Conservation (phyloP, 768 basidiomycete genomes). For the Fomitopsis serialis region DNA sequence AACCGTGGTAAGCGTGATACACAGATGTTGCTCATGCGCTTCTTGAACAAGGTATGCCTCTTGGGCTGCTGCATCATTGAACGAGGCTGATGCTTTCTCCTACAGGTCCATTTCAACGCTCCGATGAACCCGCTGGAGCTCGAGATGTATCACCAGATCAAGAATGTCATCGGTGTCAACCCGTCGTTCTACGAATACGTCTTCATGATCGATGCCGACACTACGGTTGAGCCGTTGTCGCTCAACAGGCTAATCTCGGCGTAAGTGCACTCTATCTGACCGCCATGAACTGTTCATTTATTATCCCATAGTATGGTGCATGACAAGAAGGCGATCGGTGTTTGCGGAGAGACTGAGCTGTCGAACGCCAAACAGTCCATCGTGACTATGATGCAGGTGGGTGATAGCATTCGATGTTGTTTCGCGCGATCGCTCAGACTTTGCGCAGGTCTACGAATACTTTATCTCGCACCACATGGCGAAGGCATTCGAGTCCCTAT, state of each 20-base stretch:
- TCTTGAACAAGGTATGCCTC: constrained; percentile 82
- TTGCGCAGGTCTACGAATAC: constrained; percentile 95
- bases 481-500: constrained; percentile 95
- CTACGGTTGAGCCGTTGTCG: constrained; percentile 82
- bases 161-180: constrained; percentile 99
- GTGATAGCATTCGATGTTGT: constrained; percentile 10
- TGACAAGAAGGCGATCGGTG: constrained; percentile 90
- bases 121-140: constrained; percentile 96
- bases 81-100: neutral
- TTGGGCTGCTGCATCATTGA: neutral
- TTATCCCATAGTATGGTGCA: constrained; percentile 76
- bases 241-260: constrained; percentile 90
- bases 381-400: constrained; percentile 94
- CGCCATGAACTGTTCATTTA: neutral
- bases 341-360: constrained; percentile 92
- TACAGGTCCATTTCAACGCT: constrained; percentile 89
- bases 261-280: constrained; percentile 44
- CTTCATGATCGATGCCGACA: constrained; percentile 93
- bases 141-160: constrained; percentile 99
- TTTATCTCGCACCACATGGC: constrained; percentile 99
- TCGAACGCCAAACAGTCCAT: constrained; percentile 93
- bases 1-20: constrained; percentile 99
- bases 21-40: constrained; percentile 94
- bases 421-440: constrained; percentile 48
- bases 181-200: constrained; percentile 97